Evolutionary conservation across 192 early-diverging fungal genomes (phyloP).

Genomic region (Coemansia furcata): DNA sequence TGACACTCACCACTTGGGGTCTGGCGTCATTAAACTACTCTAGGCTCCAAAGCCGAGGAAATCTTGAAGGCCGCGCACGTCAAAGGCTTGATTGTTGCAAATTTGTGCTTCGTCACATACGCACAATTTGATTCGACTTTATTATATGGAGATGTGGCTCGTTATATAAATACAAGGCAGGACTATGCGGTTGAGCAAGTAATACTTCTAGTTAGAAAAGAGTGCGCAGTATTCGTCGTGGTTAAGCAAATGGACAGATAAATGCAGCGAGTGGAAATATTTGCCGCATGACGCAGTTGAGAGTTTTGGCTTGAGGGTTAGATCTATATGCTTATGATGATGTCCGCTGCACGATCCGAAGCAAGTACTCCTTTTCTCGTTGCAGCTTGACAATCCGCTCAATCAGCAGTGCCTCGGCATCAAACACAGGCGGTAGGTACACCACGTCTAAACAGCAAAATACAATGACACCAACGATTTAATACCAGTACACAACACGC

Average conservation of each 20-base stretch:
- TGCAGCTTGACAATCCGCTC: constrained; percentile 15
- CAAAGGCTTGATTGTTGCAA: not conserved
- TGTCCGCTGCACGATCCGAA: constrained; percentile 13
- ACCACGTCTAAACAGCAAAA: not conserved
- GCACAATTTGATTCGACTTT: not conserved
- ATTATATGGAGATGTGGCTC: not conserved
- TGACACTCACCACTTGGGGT: no score
- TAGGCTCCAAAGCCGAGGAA: not conserved
- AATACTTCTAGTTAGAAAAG: not conserved
- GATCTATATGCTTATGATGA: not conserved
- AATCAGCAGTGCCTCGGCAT: not conserved
- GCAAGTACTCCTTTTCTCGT: constrained; percentile 18
- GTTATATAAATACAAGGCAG: not conserved
- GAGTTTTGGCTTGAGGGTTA: not conserved
- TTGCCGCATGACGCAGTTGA: not conserved
- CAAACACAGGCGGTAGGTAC: not conserved
- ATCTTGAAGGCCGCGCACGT: no score
- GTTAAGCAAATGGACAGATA: not conserved
- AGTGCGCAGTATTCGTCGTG: not conserved
- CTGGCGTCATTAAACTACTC: no score
- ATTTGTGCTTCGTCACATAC: not conserved
- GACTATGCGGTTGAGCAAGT: not conserved
- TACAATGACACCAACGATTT: not conserved
- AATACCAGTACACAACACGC: not conserved
- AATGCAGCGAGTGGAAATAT: not conserved